A percentile compares a stretch with the other conserved stretches of the same genome.
Evolutionary conservation across 352 stramenopile species (phyloP).

Genomic region (Phytophthora pluvialis): DNA sequence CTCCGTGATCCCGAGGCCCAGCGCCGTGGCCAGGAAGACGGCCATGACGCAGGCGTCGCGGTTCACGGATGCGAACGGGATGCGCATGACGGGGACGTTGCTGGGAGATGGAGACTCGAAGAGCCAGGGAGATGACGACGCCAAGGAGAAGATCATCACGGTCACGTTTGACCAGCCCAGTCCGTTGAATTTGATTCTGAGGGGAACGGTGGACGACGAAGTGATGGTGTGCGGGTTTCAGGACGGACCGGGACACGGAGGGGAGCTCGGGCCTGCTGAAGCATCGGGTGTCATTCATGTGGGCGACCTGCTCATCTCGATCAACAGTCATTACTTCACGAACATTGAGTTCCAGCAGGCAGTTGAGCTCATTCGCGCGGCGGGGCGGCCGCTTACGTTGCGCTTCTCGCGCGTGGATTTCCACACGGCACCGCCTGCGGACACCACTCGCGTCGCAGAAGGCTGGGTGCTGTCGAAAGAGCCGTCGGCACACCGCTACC

Average conservation of each 20-base stretch:
- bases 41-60: constrained; percentile 67
- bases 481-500: constrained; percentile 69
- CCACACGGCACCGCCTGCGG: constrained; percentile 29
- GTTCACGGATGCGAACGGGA: constrained; percentile 83
- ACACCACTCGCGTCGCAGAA: constrained; percentile 68
- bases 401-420: constrained; percentile 83
- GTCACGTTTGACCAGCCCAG: constrained; percentile 87
- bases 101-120: constrained; percentile 50
- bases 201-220: constrained; percentile 87
- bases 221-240: constrained; percentile 90
- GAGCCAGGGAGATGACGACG: constrained; percentile 63
- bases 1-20: constrained; percentile 80
- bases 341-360: constrained; percentile 87
- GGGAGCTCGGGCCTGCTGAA: constrained; percentile 58
- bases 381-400: constrained; percentile 75
- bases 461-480: constrained; percentile 90
- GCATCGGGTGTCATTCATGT: constrained; percentile 79
- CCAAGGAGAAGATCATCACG: constrained; percentile 90
- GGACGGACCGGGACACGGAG: constrained; percentile 33
- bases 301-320: constrained; percentile 85
- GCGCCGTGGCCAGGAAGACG: constrained; percentile 70
- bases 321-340: constrained; percentile 90
- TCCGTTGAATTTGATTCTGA: constrained; percentile 71
- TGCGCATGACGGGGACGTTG: constrained; percentile 77
- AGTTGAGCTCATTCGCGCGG: constrained; percentile 76